Evolutionary conservation across 768 basidiomycete genomes (phyloP).

Genomic region (Amanita pseudoporphyria): DNA sequence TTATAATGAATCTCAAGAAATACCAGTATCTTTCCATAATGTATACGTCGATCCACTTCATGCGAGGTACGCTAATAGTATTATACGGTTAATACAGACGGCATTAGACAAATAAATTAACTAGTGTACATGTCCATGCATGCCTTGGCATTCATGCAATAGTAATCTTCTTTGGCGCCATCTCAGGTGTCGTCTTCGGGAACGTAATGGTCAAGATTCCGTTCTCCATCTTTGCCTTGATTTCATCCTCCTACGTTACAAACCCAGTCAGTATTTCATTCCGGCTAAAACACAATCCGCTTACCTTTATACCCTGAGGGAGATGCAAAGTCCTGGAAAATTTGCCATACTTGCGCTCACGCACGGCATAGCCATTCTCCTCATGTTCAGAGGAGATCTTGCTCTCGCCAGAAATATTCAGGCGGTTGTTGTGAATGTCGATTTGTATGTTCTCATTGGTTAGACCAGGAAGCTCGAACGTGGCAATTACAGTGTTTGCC

Average conservation of each 20-base stretch:
- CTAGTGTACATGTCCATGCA: too few species aligned
- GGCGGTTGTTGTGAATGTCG: conserved; percentile 39
- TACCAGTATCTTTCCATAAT: too few species aligned
- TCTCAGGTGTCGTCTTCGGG: conserved; percentile 36
- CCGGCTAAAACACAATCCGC: background rate
- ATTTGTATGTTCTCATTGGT: conserved; percentile 44
- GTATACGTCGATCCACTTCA: too few species aligned
- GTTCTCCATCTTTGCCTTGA: conserved; percentile 38
- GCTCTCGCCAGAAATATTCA: conserved; percentile 45
- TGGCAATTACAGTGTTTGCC: conserved; percentile 43
- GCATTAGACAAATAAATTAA: too few species aligned
- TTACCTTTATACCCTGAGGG: conserved; percentile 46
- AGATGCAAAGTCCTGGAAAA: too few species aligned
- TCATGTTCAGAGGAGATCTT: conserved; percentile 26
- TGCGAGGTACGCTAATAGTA: too few species aligned
- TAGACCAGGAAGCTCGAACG: conserved; percentile 53
- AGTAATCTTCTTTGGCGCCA: conserved; percentile 22
- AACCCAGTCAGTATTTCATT: background rate
- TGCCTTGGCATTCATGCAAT: background rate
- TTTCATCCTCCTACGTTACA: conserved; percentile 20
- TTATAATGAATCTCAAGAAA: too few species aligned
- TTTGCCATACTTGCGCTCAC: too few species aligned
- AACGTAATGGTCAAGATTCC: conserved; percentile 44
- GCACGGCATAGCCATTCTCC: conserved; percentile 28
- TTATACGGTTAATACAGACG: too few species aligned